These are phyloP conservation scores for Ophiostoma sp. DNA, from an alignment of 2,329 filamentous ascomycete species.

Conservation along the genomic window DNA sequence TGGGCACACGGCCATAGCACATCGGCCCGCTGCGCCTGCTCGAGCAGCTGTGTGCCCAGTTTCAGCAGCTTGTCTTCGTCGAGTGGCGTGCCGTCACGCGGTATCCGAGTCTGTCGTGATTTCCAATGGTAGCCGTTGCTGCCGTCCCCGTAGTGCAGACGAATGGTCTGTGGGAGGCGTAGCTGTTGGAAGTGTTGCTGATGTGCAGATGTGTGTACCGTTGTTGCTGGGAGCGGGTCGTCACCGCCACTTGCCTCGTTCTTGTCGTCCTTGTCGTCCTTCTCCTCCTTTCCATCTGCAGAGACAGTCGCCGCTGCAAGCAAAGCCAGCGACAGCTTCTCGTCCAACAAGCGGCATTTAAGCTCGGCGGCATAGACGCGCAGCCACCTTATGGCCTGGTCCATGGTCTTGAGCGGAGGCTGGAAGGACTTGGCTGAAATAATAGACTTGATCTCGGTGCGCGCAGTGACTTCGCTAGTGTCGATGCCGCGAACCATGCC, in stretches of 20 bases:
- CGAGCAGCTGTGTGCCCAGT: conserved; percentile 72
- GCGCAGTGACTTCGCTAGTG: conserved; percentile 80
- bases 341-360: conserved; percentile 82
- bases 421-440: conserved; percentile 93
- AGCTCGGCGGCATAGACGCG: conserved; percentile 92
- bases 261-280: background rate
- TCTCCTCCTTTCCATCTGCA: background rate
- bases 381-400: conserved; percentile 82
- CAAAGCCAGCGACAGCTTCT: conserved; percentile 52
- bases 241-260: background rate
- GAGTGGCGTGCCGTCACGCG: conserved; percentile 66
- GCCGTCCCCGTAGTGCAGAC: conserved; percentile 76
- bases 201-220: background rate
- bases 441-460: conserved; percentile 97
- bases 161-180: conserved; percentile 80
- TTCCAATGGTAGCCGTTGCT: conserved; percentile 53
- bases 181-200: conserved; percentile 59
- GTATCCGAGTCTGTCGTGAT: conserved; percentile 75
- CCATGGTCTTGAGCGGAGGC: conserved; percentile 73
- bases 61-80: conserved; percentile 72
- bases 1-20: conserved; percentile 89
- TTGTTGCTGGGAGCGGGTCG: background rate
- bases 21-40: conserved; percentile 76
- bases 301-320: conserved; percentile 24
- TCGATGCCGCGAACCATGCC: conserved; percentile 84